A percentile compares a stretch with the other conserved stretches of the same genome.
phyloP scores from a whole-genome alignment of 352 stramenopile genomes.

The Stramenopiles sp. region DNA sequence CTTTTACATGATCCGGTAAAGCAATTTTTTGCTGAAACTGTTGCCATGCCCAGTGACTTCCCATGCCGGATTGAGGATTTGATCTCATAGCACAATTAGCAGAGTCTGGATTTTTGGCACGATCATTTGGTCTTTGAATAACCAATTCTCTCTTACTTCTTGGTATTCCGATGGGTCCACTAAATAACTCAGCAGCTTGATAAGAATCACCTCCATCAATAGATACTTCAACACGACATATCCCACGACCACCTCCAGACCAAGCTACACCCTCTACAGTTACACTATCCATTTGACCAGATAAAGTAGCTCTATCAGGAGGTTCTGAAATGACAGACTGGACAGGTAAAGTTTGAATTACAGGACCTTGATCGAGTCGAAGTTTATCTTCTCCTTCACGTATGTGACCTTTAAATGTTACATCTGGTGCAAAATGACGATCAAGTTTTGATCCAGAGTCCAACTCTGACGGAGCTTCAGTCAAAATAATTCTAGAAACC shows the following conservation, averaged over 20 bases:
- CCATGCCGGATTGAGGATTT: too few species aligned
- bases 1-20: constrained; percentile 24
- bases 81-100: too few species aligned
- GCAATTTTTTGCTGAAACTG: constrained; percentile 64
- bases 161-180: too few species aligned
- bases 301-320: not conserved
- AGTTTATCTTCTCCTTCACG: too few species aligned
- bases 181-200: constrained; percentile 40
- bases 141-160: too few species aligned
- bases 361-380: too few species aligned
- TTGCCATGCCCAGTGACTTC: constrained; percentile 65
- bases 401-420: too few species aligned
- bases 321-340: constrained; percentile 49
- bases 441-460: too few species aligned
- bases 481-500: constrained; percentile 41
- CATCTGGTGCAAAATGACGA: too few species aligned
- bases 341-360: constrained; percentile 51
- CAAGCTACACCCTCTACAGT: constrained; percentile 65
- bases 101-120: constrained; percentile 26
- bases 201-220: constrained; percentile 63
- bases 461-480: too few species aligned
- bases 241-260: constrained; percentile 59
- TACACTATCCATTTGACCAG: constrained; percentile 19
- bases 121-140: too few species aligned
- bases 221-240: constrained; percentile 77